Conservation (phyloP, 768 basidiomycete genomes). For the Lentinula detonsa region DNA sequence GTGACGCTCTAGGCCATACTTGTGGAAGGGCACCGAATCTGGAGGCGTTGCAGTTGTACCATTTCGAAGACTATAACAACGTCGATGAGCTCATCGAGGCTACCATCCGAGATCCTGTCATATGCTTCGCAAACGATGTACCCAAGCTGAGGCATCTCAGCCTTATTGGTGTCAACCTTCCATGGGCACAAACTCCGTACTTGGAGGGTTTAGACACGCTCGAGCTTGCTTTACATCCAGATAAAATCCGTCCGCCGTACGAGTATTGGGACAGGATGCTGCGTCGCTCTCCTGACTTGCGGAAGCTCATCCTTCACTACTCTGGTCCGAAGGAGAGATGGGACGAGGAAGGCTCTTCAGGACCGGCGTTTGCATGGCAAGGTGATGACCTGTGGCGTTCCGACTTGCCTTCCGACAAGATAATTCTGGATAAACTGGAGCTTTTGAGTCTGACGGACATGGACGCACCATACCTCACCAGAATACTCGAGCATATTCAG, state of each 20-base stretch:
- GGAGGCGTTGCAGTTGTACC: constrained; percentile 57
- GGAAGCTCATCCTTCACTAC: constrained; percentile 47
- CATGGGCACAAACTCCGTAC: constrained; percentile 47
- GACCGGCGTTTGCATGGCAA: background rate
- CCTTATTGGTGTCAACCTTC: constrained; percentile 61
- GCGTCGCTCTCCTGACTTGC: constrained; percentile 39
- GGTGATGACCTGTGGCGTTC: constrained; percentile 5
- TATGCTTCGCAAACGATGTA: constrained; percentile 46
- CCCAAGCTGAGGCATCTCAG: constrained; percentile 50
- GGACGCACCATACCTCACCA: background rate
- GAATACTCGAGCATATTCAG: background rate
- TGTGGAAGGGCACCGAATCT: constrained; percentile 52
- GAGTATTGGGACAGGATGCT: constrained; percentile 49
- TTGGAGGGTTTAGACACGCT: constrained; percentile 42
- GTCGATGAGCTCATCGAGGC: constrained; percentile 46
- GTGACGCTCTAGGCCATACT: constrained; percentile 35
- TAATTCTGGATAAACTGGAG: background rate
- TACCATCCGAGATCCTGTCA: constrained; percentile 53
- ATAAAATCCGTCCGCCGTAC: constrained; percentile 52
- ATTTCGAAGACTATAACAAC: constrained; percentile 52
- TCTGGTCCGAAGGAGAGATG: constrained; percentile 39
- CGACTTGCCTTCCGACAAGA: background rate
- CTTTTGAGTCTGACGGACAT: constrained; percentile 3
- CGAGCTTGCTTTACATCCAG: constrained; percentile 55
- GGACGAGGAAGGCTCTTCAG: background rate